Evolutionary conservation across 768 basidiomycete genomes (phyloP).

Genomic region (Hysterangium stoloniferum): DNA sequence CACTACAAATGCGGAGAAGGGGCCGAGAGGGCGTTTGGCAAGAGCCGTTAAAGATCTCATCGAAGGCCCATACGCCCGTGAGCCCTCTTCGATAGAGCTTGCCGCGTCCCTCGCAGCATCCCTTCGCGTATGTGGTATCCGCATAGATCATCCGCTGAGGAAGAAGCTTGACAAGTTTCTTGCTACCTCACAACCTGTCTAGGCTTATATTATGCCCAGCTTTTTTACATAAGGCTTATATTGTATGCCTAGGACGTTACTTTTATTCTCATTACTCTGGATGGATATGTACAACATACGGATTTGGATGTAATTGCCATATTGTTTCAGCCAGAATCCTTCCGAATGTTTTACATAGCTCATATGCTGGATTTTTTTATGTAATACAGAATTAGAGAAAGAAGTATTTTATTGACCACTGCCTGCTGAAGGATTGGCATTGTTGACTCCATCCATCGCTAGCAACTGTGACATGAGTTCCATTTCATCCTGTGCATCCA

Average conservation of each 20-base stretch:
- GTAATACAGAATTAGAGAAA: background rate
- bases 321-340: no score
- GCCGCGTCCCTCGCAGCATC: constrained; percentile 43
- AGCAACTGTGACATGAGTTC: constrained; percentile 10
- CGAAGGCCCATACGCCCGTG: constrained; percentile 33
- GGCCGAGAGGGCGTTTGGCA: constrained; percentile 59
- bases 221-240: constrained; percentile 1
- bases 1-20: constrained; percentile 17
- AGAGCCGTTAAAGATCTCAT: constrained; percentile 59
- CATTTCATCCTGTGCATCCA: background rate
- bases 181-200: background rate
- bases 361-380: background rate
- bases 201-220: background rate
- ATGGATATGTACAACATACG: background rate
- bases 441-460: constrained; percentile 1
- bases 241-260: background rate
- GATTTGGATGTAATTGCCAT: background rate
- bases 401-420: no score
- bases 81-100: constrained; percentile 41
- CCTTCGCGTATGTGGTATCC: constrained; percentile 48
- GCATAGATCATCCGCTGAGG: constrained; percentile 56
- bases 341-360: no score
- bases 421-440: background rate
- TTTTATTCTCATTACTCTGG: background rate
- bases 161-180: constrained; percentile 59